phyloP scores from a whole-genome alignment of 2,329 filamentous ascomycete genomes.

The Ophiostoma quercus region DNA sequence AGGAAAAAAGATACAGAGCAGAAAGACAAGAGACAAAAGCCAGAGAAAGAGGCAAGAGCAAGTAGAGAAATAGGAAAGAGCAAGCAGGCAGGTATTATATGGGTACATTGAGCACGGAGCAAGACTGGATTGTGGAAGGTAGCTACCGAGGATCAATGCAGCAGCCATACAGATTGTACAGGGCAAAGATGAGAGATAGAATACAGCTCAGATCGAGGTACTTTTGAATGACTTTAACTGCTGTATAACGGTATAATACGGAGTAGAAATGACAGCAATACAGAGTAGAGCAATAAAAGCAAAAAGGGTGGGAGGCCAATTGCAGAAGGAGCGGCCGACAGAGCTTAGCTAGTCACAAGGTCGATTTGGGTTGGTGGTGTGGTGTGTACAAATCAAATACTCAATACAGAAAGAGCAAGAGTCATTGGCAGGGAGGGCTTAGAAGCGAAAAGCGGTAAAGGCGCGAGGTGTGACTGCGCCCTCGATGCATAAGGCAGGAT shows the following conservation, averaged over 20 bases:
- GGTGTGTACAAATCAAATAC: neutral
- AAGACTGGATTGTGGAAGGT: neutral
- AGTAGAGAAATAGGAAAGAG: constrained; percentile 11
- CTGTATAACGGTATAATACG: too few relatives aligned
- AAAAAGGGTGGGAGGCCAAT: neutral
- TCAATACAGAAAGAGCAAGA: neutral
- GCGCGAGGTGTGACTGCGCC: constrained; percentile 10
- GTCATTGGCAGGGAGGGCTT: neutral
- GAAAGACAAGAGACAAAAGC: too few relatives aligned
- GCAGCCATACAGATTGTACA: neutral
- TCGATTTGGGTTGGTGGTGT: neutral
- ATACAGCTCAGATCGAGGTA: neutral
- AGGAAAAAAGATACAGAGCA: neutral
- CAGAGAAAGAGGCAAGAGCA: neutral
- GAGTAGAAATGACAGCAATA: too few relatives aligned
- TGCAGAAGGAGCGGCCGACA: constrained; percentile 9
- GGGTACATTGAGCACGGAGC: constrained; percentile 4
- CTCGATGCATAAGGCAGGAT: constrained; percentile 12
- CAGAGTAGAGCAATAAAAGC: neutral
- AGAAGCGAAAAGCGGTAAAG: constrained; percentile 6
- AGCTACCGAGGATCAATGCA: neutral
- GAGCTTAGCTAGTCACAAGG: constrained; percentile 13
- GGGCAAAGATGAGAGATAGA: neutral
- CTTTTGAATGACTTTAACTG: neutral
- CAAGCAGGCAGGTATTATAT: neutral